Evolutionary conservation across 768 basidiomycete genomes (phyloP).

Genomic region (Serendipita sp.): DNA sequence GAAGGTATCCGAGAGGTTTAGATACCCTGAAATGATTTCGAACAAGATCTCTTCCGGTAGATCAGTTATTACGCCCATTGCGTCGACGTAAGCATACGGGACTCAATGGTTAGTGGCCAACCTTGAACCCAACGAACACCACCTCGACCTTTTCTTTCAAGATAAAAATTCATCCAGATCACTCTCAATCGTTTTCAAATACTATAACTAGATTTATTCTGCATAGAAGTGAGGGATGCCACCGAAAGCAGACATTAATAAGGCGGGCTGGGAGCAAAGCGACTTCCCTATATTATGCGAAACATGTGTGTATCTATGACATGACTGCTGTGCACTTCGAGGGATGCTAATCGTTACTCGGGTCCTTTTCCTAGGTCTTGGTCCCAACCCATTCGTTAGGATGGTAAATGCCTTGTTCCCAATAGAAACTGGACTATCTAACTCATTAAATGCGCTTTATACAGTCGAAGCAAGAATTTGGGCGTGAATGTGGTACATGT

Average conservation of each 20-base stretch:
- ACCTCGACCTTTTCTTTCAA: too few species aligned
- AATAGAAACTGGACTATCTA: background rate
- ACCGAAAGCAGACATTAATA: slow-evolving; percentile 81
- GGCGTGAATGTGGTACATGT: slow-evolving; percentile 91
- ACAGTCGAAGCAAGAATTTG: slow-evolving; percentile 94
- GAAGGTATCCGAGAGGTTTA: too few species aligned
- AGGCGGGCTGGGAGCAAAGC: slow-evolving; percentile 86
- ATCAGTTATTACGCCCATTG: too few species aligned
- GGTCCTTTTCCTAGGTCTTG: slow-evolving; percentile 40
- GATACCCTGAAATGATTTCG: too few species aligned
- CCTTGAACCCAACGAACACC: too few species aligned
- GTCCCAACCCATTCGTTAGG: slow-evolving; percentile 80
- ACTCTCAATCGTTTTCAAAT: too few species aligned
- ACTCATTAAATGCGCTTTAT: background rate
- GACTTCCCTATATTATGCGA: slow-evolving; percentile 91
- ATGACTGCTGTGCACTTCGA: background rate
- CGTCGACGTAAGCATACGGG: too few species aligned
- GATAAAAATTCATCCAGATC: too few species aligned
- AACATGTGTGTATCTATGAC: slow-evolving; percentile 43
- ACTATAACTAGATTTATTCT: too few species aligned
- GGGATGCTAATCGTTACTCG: background rate
- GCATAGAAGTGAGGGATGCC: slow-evolving; percentile 9
- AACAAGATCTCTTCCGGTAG: too few species aligned
- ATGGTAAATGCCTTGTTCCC: slow-evolving; percentile 47
- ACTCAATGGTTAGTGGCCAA: too few species aligned